These are phyloP conservation scores for Melanopsichium pennsylvanicum DNA, from an alignment of 1,284 basidiomycete species.

Conservation along the genomic window DNA sequence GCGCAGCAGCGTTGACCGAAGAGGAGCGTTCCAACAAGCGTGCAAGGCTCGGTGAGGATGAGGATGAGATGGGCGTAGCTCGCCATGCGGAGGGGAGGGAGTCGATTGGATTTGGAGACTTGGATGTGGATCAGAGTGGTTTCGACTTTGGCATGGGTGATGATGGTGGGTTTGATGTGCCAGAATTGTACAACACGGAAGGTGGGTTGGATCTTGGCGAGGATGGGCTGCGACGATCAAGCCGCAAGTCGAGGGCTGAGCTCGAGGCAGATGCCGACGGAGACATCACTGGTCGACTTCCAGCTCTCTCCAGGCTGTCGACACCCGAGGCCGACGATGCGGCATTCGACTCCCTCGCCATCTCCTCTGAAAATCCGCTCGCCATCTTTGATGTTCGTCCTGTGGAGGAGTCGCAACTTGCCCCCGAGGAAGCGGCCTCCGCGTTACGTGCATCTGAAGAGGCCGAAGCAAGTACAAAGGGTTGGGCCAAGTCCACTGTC, in stretches of 20 bases:
- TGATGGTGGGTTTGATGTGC: slow-evolving; percentile 26
- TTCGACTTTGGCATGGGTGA: slow-evolving; percentile 32
- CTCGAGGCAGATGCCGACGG: slow-evolving; percentile 26
- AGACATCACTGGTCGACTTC: slow-evolving; percentile 37
- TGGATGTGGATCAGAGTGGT: slow-evolving; percentile 26
- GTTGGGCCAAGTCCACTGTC: slow-evolving; percentile 85
- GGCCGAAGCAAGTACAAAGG: slow-evolving; percentile 69
- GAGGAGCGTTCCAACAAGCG: slow-evolving; percentile 61
- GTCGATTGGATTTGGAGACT: slow-evolving; percentile 39
- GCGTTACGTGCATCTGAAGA: slow-evolving; percentile 67
- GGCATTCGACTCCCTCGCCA: slow-evolving; percentile 70
- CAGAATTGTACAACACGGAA: slow-evolving; percentile 20
- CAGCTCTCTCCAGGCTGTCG: slow-evolving; percentile 51
- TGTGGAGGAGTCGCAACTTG: slow-evolving; percentile 58
- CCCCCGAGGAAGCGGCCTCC: slow-evolving; percentile 66
- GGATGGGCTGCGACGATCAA: slow-evolving; percentile 39
- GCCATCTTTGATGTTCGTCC: slow-evolving; percentile 79
- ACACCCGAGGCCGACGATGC: slow-evolving; percentile 73
- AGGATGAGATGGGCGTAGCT: slow-evolving; percentile 64
- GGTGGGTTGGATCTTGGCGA: slow-evolving; percentile 27
- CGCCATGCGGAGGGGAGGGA: slow-evolving; percentile 35
- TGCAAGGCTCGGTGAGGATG: slow-evolving; percentile 35
- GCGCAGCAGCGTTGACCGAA: slow-evolving; percentile 65
- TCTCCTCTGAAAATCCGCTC: slow-evolving; percentile 78
- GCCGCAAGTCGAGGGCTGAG: slow-evolving; percentile 31